Evolutionary conservation across 164 flowering plant species (phyloP), one percentile per base, ranked within the genome.

Genomic region (Berberis vulgaris): DNA sequence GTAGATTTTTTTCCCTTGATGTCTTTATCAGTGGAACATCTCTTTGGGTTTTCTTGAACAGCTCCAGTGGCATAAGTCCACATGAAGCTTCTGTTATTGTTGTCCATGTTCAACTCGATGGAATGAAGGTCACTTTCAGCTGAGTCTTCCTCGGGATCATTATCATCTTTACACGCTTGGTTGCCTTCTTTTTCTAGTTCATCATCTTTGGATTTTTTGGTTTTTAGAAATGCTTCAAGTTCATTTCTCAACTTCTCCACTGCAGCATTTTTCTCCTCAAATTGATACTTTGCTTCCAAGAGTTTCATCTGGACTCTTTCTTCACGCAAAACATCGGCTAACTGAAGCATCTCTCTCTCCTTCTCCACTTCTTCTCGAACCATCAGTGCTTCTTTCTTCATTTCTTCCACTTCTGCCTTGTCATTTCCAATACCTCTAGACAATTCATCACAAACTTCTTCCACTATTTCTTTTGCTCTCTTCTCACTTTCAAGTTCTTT

Each of bases 271-370:
- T 86, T 91, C 83, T 89, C 95, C 75, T 94, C 96, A 57, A 81
- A 87, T 11, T 88, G 87, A 81, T 80, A 81, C 67, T 84, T 88
- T 1, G 96, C 96, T 63, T 94, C 96, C 0, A 86, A 80, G 7
- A 88, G 82, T 73, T 88, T 90, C 95, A 88, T 84, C 65, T 85
- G 97, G 38, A 82, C 84, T 68, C 94, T 73, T 65, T 88, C 96
- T 75, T 88, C 97, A 0, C 89, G 80, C 76, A 84, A 69, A 11
- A 83, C 79, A 63, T 94, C 88, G 2, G 96, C 96, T 5, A 87
- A 59, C 44, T 85, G 96, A 71, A 87, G 88, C 99, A 86, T 89
- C 67, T 87, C 89, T 55, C 94, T 75, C 73, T 93, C 98, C 67
- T 82, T 79, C 65, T 85, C 96, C 12, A 89, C 82, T 63, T 94